These are phyloP conservation scores for Asterophora lycoperdoides DNA, from an alignment of 768 basidiomycete species.

Conservation along the genomic window DNA sequence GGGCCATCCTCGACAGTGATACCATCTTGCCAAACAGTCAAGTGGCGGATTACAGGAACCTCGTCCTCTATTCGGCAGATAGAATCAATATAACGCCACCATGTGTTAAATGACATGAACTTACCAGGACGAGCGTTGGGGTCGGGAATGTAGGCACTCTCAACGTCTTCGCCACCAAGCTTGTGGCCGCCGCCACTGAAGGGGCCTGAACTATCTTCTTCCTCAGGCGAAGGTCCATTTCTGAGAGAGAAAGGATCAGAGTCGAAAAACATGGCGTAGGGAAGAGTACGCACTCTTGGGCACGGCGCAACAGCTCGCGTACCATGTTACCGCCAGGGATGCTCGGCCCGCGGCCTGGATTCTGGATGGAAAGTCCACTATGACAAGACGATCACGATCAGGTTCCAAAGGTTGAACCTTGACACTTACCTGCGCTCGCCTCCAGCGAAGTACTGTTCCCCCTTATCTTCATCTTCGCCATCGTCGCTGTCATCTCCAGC, in stretches of 20 bases:
- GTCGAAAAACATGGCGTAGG: neutral
- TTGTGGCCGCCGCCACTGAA: conserved; percentile 79
- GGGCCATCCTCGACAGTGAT: conserved; percentile 90
- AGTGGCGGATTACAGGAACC: conserved; percentile 60
- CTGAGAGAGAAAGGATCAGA: conserved; percentile 19
- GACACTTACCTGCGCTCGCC: conserved; percentile 77
- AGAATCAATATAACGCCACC: neutral
- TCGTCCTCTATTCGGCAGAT: conserved; percentile 26
- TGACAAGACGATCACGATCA: neutral
- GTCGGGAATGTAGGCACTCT: conserved; percentile 73
- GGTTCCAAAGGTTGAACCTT: neutral
- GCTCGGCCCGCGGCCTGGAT: conserved; percentile 55
- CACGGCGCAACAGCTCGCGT: conserved; percentile 71
- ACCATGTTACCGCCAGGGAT: conserved; percentile 59
- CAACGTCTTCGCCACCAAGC: conserved; percentile 87
- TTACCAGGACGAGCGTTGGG: conserved; percentile 40
- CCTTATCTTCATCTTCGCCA: conserved; percentile 50
- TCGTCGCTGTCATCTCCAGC: conserved; percentile 32
- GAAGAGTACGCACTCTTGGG: conserved; percentile 59
- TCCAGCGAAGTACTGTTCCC: conserved; percentile 86
- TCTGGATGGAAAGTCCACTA: conserved; percentile 87
- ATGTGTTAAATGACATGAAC: neutral
- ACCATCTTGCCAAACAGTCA: conserved; percentile 93
- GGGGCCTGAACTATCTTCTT: conserved; percentile 19
- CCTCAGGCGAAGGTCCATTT: conserved; percentile 31